These are phyloP conservation scores for Agaricus sinodeliciosus DNA, from an alignment of 768 basidiomycete genomes.

Conservation along the genomic window DNA sequence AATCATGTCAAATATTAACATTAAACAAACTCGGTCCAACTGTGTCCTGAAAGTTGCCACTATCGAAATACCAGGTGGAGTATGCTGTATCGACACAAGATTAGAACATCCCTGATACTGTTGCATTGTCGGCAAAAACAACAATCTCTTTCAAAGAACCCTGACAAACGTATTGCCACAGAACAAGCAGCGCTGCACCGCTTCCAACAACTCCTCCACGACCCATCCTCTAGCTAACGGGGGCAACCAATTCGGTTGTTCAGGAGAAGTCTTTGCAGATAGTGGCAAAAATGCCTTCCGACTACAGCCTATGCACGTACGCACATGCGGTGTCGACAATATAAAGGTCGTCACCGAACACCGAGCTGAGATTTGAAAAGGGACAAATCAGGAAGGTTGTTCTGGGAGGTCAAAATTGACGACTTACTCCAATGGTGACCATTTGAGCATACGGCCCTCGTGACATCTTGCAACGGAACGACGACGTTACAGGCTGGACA, in stretches of 20 bases:
- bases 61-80: too few relatives aligned
- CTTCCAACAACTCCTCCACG: slow-evolving; percentile 57
- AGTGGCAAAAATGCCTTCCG: slow-evolving; percentile 74
- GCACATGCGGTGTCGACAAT: slow-evolving; percentile 67
- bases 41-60: too few relatives aligned
- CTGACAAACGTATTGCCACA: slow-evolving; percentile 62
- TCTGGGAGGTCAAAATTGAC: slow-evolving; percentile 17
- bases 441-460: slow-evolving; percentile 54
- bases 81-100: too few relatives aligned
- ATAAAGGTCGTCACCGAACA: slow-evolving; percentile 81
- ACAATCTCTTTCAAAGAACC: slow-evolving; percentile 29
- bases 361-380: slow-evolving; percentile 39
- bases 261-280: slow-evolving; percentile 24
- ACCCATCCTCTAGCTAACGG: slow-evolving; percentile 51
- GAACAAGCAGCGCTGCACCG: slow-evolving; percentile 62
- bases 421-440: slow-evolving; percentile 70
- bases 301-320: slow-evolving; percentile 77
- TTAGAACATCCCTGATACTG: too few relatives aligned
- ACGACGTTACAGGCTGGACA: slow-evolving; percentile 71
- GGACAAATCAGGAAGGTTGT: slow-evolving; percentile 6
- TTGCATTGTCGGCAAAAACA: too few relatives aligned
- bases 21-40: too few relatives aligned
- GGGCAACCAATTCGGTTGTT: slow-evolving; percentile 37
- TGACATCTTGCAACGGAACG: slow-evolving; percentile 55
- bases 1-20: too few relatives aligned